Evolutionary conservation across 23 red algal species (phyloP).

Genomic region (Gracilaria vermiculophylla): DNA sequence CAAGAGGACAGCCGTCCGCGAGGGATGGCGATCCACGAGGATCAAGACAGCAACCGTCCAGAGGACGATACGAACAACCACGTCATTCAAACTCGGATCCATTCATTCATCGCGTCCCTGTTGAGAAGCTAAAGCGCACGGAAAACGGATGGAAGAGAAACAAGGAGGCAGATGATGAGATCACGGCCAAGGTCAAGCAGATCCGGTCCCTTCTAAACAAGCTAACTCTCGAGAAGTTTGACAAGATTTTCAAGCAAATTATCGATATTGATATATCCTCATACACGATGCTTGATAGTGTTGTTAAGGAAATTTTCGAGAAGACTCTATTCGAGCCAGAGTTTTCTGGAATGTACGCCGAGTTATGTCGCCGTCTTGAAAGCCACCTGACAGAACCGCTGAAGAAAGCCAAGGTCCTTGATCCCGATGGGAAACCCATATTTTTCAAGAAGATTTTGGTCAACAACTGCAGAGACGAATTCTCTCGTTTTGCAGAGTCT

Average conservation of each 20-base stretch:
- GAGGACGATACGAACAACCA: constrained; percentile 8
- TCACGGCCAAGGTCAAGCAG: constrained; percentile 73
- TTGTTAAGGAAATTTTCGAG: constrained; percentile 95
- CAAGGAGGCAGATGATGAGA: constrained; percentile 74
- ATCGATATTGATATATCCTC: constrained; percentile 76
- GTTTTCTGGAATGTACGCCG: constrained; percentile 97
- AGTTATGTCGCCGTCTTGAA: constrained; percentile 86
- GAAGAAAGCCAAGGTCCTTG: constrained; percentile 35
- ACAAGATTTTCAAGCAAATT: constrained; percentile 92
- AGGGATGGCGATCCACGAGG: constrained; percentile 52
- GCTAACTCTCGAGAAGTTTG: constrained; percentile 98
- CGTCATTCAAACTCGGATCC: constrained; percentile 42
- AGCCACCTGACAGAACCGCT: constrained; percentile 6
- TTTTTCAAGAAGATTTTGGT: constrained; percentile 82
- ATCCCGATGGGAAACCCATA: constrained; percentile 61
- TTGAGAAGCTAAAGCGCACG: constrained; percentile 65
- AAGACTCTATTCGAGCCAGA: constrained; percentile 91
- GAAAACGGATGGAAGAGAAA: constrained; percentile 93
- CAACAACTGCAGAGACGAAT: constrained; percentile 90
- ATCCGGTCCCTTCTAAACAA: constrained; percentile 94
- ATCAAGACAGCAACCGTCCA: neutral
- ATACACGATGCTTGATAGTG: constrained; percentile 59
- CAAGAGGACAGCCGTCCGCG: neutral
- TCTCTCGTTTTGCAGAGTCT: constrained; percentile 71
- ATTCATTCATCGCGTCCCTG: constrained; percentile 29